phyloP scores from a whole-genome alignment of 257 asterid species.

The Jaltomata sinuosa region DNA sequence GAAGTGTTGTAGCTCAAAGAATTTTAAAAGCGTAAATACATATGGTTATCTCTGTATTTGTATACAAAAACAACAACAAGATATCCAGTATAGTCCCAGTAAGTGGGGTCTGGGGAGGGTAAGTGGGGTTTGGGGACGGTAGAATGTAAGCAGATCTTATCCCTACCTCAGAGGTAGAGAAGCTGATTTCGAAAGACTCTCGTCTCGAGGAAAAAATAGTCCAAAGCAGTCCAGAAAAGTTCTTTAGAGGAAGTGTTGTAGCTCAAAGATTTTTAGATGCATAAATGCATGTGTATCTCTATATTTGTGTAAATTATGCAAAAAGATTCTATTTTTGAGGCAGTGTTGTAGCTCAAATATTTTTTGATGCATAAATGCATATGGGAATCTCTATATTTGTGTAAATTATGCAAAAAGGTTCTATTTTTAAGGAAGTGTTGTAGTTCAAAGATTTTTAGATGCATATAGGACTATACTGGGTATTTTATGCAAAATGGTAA shows the following conservation, averaged over 20 bases:
- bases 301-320: background rate
- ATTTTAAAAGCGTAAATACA: background rate
- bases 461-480: no score
- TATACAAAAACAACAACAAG: background rate
- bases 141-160: no score
- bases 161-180: no score
- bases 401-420: no score
- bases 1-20: background rate
- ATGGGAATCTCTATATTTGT: background rate
- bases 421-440: no score
- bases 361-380: background rate
- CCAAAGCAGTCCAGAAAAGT: no score
- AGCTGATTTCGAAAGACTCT: no score
- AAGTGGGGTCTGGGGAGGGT: no score
- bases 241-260: background rate
- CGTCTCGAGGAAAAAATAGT: no score
- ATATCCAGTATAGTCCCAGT: no score
- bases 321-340: background rate
- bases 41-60: background rate
- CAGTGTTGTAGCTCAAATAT: background rate
- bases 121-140: no score
- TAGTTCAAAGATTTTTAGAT: no score
- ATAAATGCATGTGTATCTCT: background rate
- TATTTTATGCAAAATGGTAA: background rate
- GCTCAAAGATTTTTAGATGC: background rate